Conservation (phyloP, 176 grass and related monocot species). For the Musa itinerans region DNA sequence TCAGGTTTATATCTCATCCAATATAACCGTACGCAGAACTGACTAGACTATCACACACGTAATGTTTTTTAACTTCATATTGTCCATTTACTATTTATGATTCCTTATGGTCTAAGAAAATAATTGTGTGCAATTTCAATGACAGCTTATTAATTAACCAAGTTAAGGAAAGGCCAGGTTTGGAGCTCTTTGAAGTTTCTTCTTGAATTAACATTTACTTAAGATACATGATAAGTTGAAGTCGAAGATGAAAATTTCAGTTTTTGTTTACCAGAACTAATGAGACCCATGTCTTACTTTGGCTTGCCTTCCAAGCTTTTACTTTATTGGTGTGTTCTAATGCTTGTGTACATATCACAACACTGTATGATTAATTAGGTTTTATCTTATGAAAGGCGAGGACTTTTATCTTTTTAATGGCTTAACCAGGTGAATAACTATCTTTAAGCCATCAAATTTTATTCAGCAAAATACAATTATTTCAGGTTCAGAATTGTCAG, state of each 20-base stretch:
- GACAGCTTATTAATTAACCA: background rate
- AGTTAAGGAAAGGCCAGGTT: background rate
- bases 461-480: conserved; percentile 18
- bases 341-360: background rate
- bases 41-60: too few species aligned
- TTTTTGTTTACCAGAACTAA: background rate
- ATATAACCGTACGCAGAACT: background rate
- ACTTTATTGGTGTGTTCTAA: background rate
- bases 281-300: background rate
- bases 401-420: background rate
- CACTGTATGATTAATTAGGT: background rate
- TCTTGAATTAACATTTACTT: background rate
- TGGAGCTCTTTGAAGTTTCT: too few species aligned
- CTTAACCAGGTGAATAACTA: background rate
- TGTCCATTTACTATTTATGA: too few species aligned
- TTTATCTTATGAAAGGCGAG: too few species aligned
- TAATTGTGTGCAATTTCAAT: background rate
- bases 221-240: background rate
- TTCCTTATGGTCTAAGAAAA: background rate
- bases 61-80: too few species aligned
- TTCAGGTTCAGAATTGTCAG: conserved; percentile 38
- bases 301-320: background rate
- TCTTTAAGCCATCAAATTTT: background rate
- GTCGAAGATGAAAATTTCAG: background rate
- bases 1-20: background rate